A percentile compares a stretch with the other conserved stretches of the same genome.
Conservation (phyloP, 140 eudicot genomes). For the Oenanthe javanica region DNA sequence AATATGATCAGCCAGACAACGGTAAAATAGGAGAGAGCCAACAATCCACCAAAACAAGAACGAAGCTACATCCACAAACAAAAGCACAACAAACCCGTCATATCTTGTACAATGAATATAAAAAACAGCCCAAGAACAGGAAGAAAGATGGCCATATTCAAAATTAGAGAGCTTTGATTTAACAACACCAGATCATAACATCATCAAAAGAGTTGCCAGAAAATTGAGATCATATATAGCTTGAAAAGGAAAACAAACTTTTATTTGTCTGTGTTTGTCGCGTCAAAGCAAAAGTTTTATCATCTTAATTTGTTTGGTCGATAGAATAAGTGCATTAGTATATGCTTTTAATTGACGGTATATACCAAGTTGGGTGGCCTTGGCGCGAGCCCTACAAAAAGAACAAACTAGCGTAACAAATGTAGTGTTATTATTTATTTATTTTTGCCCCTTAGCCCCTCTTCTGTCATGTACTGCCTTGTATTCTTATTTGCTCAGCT, state of each 20-base stretch:
- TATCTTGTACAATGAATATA: slow-evolving; percentile 21
- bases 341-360: background rate
- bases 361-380: background rate
- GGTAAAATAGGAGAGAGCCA: background rate
- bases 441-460: too few species aligned
- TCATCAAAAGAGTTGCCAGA: background rate
- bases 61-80: slow-evolving; percentile 42
- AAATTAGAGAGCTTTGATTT: slow-evolving; percentile 4
- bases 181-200: slow-evolving; percentile 24
- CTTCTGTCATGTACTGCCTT: too few species aligned
- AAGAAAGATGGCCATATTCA: slow-evolving; percentile 21
- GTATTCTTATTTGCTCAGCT: too few species aligned
- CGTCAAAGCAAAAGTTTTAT: slow-evolving; percentile 35
- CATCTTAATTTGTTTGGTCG: background rate
- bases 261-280: slow-evolving; percentile 17
- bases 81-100: slow-evolving; percentile 33
- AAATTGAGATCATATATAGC: slow-evolving; percentile 22
- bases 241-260: slow-evolving; percentile 26
- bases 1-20: background rate
- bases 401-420: background rate
- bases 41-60: slow-evolving; percentile 27
- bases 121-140: background rate
- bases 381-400: background rate
- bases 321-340: background rate
- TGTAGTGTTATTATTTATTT: too few species aligned